Conservation (phyloP, 331 rosid species). For the Quercus lobata region DNA sequence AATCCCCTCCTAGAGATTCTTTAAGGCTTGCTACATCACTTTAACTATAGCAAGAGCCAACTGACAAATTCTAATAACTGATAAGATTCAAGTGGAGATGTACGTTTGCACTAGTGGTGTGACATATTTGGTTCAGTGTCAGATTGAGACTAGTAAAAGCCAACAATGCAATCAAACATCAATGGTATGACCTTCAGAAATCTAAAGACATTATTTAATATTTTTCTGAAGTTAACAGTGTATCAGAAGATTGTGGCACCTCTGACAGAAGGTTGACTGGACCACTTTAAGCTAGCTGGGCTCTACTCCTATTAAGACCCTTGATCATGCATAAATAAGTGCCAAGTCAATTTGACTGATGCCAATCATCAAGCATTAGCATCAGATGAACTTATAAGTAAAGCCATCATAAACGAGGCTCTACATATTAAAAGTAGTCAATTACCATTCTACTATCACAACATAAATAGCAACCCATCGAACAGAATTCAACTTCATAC, state of each 20-base stretch:
- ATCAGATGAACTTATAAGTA: neutral
- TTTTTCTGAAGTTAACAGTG: neutral
- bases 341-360: neutral
- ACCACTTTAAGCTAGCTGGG: neutral
- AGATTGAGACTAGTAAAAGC: neutral
- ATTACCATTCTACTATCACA: neutral
- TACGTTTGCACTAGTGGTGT: too few relatives aligned
- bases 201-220: neutral
- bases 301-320: neutral
- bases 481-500: neutral
- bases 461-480: neutral
- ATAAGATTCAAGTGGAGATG: neutral
- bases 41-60: neutral
- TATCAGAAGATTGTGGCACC: neutral
- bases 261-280: slow-evolving; percentile 3
- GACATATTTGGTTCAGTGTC: too few relatives aligned
- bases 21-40: neutral
- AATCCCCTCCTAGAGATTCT: neutral
- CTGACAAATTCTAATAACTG: neutral
- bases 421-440: neutral
- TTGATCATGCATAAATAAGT: neutral
- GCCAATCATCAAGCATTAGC: neutral
- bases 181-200: neutral
- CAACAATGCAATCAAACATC: neutral
- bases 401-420: neutral